A percentile compares a stretch with the other conserved stretches of the same genome.
Conservation (phyloP, 768 basidiomycete species). For the Amanita thiersii region DNA sequence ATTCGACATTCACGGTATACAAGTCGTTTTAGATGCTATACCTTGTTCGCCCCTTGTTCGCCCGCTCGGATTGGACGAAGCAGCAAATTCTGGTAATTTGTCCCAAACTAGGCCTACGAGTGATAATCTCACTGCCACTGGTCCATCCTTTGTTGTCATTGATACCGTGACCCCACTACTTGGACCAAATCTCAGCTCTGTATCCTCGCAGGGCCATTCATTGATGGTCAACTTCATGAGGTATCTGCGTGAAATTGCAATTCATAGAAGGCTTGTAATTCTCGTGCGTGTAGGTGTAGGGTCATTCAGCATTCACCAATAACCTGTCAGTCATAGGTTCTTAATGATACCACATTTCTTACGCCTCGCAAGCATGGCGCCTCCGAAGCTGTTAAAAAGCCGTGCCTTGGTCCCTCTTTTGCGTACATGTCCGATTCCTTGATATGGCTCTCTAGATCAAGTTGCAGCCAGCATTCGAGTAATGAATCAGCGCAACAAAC, state of each 20-base stretch:
- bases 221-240: slow-evolving; percentile 67
- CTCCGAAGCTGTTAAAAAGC: slow-evolving; percentile 35
- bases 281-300: slow-evolving; percentile 35
- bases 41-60: neutral
- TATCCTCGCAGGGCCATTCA: slow-evolving; percentile 70
- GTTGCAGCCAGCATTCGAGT: neutral
- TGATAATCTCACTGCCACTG: too few species aligned
- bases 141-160: slow-evolving; percentile 54
- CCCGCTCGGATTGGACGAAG: slow-evolving; percentile 14
- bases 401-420: slow-evolving; percentile 72
- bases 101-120: too few species aligned
- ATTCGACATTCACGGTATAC: slow-evolving; percentile 48
- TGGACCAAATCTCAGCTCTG: slow-evolving; percentile 51
- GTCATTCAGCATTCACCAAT: slow-evolving; percentile 9
- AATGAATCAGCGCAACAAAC: too few species aligned
- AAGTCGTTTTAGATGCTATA: slow-evolving; percentile 32
- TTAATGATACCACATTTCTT: slow-evolving; percentile 45
- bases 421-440: slow-evolving; percentile 65
- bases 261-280: slow-evolving; percentile 33
- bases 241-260: slow-evolving; percentile 44
- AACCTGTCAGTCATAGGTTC: slow-evolving; percentile 32
- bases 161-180: slow-evolving; percentile 61
- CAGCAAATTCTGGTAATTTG: too few species aligned
- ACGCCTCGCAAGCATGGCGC: slow-evolving; percentile 11
- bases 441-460: slow-evolving; percentile 49